Conservation (phyloP, 257 asterid species). For the Coffea canephora region DNA sequence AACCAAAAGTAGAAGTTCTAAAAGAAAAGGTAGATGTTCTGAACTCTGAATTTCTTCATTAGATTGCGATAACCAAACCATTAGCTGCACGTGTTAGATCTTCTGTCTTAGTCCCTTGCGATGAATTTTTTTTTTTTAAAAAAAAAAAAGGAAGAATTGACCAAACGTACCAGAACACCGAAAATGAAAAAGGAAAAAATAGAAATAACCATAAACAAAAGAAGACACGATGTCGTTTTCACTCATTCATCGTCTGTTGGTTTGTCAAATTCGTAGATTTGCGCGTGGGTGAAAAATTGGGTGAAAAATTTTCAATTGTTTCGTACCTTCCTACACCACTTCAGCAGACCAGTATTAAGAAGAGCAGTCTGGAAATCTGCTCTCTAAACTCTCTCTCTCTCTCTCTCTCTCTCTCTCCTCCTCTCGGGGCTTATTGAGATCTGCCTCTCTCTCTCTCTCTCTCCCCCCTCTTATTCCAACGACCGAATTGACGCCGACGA, state of each 20-base stretch:
- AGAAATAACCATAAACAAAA: not conserved
- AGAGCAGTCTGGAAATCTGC: not conserved
- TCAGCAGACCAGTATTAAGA: not conserved
- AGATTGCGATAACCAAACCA: not conserved
- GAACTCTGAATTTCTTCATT: not conserved
- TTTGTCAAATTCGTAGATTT: not conserved
- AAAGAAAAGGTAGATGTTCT: no score
- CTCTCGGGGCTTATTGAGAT: not conserved
- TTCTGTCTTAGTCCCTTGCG: no score
- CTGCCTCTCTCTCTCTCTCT: slow-evolving; percentile 10
- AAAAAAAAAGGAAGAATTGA: no score
- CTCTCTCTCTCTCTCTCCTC: not conserved
- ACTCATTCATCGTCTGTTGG: not conserved
- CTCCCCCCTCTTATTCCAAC: not conserved
- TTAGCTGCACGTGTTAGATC: no score
- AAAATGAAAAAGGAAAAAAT: not conserved
- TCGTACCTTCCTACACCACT: not conserved
- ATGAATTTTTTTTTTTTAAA: no score
- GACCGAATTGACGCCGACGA: slow-evolving; percentile 7
- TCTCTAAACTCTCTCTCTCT: not conserved
- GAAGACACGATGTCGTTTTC: slow-evolving; percentile 5
- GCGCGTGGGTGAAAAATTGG: not conserved
- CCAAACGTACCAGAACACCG: not conserved
- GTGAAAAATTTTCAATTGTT: not conserved
- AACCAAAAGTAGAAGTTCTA: not conserved